phyloP scores from a whole-genome alignment of 148 eudicot genomes.

The Rhododendron vialii region DNA sequence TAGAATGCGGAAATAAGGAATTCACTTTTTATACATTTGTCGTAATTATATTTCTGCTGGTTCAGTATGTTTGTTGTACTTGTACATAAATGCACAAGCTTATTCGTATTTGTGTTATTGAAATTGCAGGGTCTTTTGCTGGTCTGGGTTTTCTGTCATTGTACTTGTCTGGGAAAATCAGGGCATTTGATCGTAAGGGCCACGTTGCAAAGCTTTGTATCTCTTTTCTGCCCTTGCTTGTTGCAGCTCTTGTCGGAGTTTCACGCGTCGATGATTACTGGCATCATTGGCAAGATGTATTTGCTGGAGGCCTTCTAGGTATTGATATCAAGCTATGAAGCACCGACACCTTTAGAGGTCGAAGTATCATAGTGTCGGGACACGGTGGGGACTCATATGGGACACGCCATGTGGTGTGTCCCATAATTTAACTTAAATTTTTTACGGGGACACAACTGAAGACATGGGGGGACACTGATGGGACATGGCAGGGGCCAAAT shows the following conservation, averaged over 20 bases:
- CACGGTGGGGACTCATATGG: no score
- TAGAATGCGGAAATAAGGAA: background rate
- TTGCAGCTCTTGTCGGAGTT: conserved; percentile 71
- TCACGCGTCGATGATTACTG: conserved; percentile 96
- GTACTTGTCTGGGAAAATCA: conserved; percentile 71
- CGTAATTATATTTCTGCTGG: background rate
- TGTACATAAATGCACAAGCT: background rate
- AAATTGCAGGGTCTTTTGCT: conserved; percentile 76
- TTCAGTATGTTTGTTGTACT: background rate
- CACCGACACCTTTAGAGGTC: no score
- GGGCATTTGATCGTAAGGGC: conserved; percentile 64
- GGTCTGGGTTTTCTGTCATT: conserved; percentile 76
- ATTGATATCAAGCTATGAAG: background rate
- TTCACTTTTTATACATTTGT: background rate
- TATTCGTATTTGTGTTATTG: background rate
- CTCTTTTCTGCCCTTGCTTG: conserved; percentile 51
- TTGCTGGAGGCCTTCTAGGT: conserved; percentile 86
- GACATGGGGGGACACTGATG: no score
- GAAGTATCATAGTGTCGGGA: no score
- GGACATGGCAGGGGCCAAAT: no score
- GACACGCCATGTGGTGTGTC: no score
- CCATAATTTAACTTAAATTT: no score
- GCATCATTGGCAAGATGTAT: conserved; percentile 99
- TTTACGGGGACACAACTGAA: no score
- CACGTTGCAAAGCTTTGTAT: conserved; percentile 84